phyloP scores from a whole-genome alignment of 1,284 basidiomycete species.

The Pseudozyma thailandica region DNA sequence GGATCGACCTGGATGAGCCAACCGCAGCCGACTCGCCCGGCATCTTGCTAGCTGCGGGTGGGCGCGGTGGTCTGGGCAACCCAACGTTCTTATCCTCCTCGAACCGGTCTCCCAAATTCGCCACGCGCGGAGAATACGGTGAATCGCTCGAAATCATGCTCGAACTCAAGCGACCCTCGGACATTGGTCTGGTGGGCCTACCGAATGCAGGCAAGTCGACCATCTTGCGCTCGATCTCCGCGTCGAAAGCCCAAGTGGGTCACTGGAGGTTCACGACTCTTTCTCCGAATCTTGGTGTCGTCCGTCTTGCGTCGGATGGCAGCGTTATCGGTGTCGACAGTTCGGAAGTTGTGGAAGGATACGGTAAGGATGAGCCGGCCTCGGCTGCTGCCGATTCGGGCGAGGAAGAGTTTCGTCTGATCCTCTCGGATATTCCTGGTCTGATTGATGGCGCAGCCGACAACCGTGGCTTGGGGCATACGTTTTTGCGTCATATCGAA shows the following conservation, averaged over 20 bases:
- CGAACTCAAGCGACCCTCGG: constrained; percentile 94
- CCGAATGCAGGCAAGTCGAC: constrained; percentile 87
- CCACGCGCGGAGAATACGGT: constrained; percentile 77
- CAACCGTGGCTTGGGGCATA: constrained; percentile 91
- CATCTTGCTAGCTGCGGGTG: constrained; percentile 73
- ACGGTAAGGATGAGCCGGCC: constrained; percentile 10
- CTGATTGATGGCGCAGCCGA: constrained; percentile 85
- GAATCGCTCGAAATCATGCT: constrained; percentile 83
- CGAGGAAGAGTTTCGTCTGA: constrained; percentile 80
- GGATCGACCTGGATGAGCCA: constrained; percentile 53
- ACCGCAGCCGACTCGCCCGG: constrained; percentile 57
- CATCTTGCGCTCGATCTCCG: constrained; percentile 86
- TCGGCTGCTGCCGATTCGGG: constrained; percentile 60
- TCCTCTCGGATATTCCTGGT: constrained; percentile 96
- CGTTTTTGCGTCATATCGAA: constrained; percentile 92
- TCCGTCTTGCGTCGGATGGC: constrained; percentile 79
- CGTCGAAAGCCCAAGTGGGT: constrained; percentile 84
- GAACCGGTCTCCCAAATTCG: constrained; percentile 69
- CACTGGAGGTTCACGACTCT: constrained; percentile 94
- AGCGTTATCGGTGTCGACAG: constrained; percentile 37
- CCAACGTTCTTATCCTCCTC: constrained; percentile 78
- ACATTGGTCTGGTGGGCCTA: constrained; percentile 93
- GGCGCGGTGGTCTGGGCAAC: constrained; percentile 87
- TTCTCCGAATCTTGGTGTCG: constrained; percentile 93
- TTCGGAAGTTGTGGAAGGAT: constrained; percentile 36